phyloP scores from a whole-genome alignment of 2,329 filamentous ascomycete genomes.

The Pseudogymnoascus pannorum region DNA sequence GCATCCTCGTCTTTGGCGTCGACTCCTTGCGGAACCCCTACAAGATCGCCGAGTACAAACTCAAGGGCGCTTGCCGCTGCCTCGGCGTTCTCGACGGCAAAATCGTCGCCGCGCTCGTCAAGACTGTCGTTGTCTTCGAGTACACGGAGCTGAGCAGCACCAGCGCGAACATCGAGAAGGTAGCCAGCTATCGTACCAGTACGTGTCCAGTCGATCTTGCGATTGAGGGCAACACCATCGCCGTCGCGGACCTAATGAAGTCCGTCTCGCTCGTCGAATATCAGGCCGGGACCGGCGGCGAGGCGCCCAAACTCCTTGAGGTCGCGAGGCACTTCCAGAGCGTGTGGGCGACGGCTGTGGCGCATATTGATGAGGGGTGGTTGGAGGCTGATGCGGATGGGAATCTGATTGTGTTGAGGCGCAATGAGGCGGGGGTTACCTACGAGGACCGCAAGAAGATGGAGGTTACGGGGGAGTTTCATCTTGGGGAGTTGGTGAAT shows the following conservation, averaged over 20 bases:
- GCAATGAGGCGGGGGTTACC: conserved; percentile 65
- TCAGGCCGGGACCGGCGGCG: conserved; percentile 46
- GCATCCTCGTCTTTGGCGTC: conserved; percentile 79
- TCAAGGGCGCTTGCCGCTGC: conserved; percentile 76
- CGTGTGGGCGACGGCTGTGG: conserved; percentile 73
- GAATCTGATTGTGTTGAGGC: conserved; percentile 74
- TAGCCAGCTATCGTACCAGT: conserved; percentile 71
- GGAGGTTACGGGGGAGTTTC: conserved; percentile 71
- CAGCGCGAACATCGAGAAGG: conserved; percentile 55
- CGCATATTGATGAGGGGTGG: conserved; percentile 66
- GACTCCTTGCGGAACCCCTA: conserved; percentile 67
- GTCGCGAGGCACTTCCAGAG: conserved; percentile 74
- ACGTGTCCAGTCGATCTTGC: conserved; percentile 78
- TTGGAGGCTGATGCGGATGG: conserved; percentile 81
- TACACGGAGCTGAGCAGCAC: conserved; percentile 50
- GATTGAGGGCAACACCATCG: conserved; percentile 67
- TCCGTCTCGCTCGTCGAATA: conserved; percentile 75
- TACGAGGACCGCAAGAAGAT: conserved; percentile 65
- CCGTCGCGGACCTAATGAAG: conserved; percentile 90
- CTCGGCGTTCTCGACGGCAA: conserved; percentile 67
- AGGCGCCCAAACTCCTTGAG: conserved; percentile 61
- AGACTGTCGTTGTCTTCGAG: conserved; percentile 62
- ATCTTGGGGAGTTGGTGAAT: conserved; percentile 90
- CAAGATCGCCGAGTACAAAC: conserved; percentile 57
- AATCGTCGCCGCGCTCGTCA: conserved; percentile 81